A percentile compares a stretch with the other conserved stretches of the same genome.
Conservation (phyloP, 805 yeast genomes). For the Saccharomycopsis amapae region DNA sequence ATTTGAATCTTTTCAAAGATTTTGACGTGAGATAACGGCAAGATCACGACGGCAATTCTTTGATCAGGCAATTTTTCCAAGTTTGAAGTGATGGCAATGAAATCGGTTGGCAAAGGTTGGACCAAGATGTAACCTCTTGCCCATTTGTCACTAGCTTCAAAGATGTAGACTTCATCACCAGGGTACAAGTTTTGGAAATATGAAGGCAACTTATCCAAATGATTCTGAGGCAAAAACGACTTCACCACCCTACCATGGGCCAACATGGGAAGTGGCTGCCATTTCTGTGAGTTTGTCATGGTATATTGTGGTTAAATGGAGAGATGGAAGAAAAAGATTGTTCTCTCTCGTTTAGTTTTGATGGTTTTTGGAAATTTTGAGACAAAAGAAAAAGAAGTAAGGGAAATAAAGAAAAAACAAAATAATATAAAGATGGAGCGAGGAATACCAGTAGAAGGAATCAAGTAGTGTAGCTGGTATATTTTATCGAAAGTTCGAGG, state of each 20-base stretch:
- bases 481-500: neutral
- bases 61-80: constrained; percentile 57
- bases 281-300: constrained; percentile 22
- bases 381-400: neutral
- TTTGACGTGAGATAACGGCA: constrained; percentile 52
- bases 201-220: constrained; percentile 27
- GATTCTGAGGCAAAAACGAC: constrained; percentile 41
- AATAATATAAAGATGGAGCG: neutral
- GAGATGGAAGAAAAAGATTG: neutral
- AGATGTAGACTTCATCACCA: constrained; percentile 72
- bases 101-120: constrained; percentile 65
- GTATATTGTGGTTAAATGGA: neutral
- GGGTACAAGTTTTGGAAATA: constrained; percentile 51
- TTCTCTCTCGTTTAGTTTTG: neutral
- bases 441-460: neutral
- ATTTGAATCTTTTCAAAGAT: constrained; percentile 38
- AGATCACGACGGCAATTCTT: constrained; percentile 45
- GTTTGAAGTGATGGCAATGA: constrained; percentile 45
- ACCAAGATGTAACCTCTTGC: constrained; percentile 69
- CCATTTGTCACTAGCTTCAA: constrained; percentile 64
- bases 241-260: constrained; percentile 38
- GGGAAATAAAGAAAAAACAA: neutral
- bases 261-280: constrained; percentile 45
- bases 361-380: neutral
- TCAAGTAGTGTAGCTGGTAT: neutral